Base-by-base conservation (phyloP, 148 eudicot species). In the Silene conica region DNA sequence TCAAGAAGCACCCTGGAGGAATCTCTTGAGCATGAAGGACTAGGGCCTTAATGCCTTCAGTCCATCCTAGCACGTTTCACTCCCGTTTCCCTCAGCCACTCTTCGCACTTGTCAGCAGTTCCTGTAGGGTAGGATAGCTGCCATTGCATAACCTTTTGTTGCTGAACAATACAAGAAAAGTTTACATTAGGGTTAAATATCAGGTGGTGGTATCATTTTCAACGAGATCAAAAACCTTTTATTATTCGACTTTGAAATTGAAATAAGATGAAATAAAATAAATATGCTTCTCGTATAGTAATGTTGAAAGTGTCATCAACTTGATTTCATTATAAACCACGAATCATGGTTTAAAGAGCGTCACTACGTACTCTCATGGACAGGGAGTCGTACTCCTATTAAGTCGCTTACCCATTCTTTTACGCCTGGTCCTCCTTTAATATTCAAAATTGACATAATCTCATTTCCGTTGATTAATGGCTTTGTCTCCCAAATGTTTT, bases 371-470 rank as follows among this genome's bases (percentile, higher is more conserved):
- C 52, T 9, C 9, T 14, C n/a, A n/a, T n/a, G n/a, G n/a, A n/a
- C n/a, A n/a, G n/a, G n/a, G n/a, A n/a, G n/a, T n/a, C n/a, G n/a
- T n/a, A n/a, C n/a, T n/a, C n/a, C n/a, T n/a, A n/a, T n/a, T n/a
- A n/a, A n/a, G n/a, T 48, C 54, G 54, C 16, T 85, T 85, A 93
- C 97, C 97, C 97, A 89, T 83, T 89, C 85, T 74, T 20, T 81
- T 22, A 93, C 87, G 48, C 80, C 71, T n/a, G 93, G 97, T 61
- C 97, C 96, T 22, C 92, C 97, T 81, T 92, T 83, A n/a, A 90
- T 82, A 80, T 88, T 80, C 84, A 95, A 80, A 66, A 87, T 76
- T 38, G 77, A 73, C 90, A 90, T 95, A 80, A 95, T 90, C 46
- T 90, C 93, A 77, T 83, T 90, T 34, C 98, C 98, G 26, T 90